These are phyloP conservation scores for Rostrohypoxylon terebratum DNA, from an alignment of 495 filamentous ascomycete species.

Conservation along the genomic window DNA sequence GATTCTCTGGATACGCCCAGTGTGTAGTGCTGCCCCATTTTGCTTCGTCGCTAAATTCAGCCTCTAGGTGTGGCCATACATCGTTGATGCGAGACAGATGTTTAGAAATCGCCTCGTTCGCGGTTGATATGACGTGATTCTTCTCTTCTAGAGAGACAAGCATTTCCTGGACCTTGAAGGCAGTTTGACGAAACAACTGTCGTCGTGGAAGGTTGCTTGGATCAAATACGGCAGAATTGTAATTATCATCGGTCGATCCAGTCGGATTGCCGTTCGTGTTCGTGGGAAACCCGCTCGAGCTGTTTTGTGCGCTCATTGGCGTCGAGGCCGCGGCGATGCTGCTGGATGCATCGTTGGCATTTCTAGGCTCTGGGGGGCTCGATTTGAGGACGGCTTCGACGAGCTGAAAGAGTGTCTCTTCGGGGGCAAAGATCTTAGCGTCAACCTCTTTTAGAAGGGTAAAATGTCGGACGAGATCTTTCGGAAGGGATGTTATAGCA, in stretches of 20 bases:
- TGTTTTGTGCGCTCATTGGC: slow-evolving; percentile 59
- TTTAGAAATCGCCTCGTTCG: slow-evolving; percentile 87
- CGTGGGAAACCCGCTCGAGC: slow-evolving; percentile 53
- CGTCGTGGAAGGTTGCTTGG: slow-evolving; percentile 69
- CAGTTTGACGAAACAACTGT: slow-evolving; percentile 71
- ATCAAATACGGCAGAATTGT: slow-evolving; percentile 56
- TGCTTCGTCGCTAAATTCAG: slow-evolving; percentile 93
- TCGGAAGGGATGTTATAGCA: slow-evolving; percentile 89
- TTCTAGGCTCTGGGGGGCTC: slow-evolving; percentile 60
- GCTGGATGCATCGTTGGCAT: slow-evolving; percentile 57
- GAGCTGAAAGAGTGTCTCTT: slow-evolving; percentile 76
- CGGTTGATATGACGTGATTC: slow-evolving; percentile 91
- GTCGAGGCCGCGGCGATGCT: slow-evolving; percentile 56
- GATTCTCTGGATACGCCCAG: slow-evolving; percentile 95
- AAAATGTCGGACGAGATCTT: slow-evolving; percentile 94
- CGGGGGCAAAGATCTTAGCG: slow-evolving; percentile 85
- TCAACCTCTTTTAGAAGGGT: slow-evolving; percentile 96
- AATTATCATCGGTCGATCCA: slow-evolving; percentile 54
- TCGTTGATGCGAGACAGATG: slow-evolving; percentile 86
- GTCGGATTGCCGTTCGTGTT: slow-evolving; percentile 45
- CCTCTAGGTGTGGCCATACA: slow-evolving; percentile 82
- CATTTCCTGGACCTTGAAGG: slow-evolving; percentile 75
- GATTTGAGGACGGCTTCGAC: slow-evolving; percentile 74
- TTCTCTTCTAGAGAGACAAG: slow-evolving; percentile 93
- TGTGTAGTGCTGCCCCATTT: slow-evolving; percentile 90